Evolutionary conservation across 441 rosid species (phyloP).

Genomic region (Codiaeum variegatum): DNA sequence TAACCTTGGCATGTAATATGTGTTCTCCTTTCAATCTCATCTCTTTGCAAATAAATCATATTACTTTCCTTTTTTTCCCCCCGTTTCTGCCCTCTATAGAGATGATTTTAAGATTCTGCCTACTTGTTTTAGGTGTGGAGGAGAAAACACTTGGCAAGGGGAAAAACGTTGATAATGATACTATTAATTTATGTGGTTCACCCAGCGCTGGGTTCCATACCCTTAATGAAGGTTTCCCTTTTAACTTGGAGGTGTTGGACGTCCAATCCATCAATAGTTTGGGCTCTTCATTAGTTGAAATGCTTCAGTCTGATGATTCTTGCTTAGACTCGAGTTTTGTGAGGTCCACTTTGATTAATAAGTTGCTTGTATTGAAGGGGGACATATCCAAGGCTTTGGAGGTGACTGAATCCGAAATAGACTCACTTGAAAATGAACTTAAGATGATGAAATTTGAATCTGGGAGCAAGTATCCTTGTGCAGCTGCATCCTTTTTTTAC

Average conservation of each 20-base stretch:
- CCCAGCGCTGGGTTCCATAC: slow-evolving; percentile 56
- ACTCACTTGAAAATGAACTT: slow-evolving; percentile 73
- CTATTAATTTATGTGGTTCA: slow-evolving; percentile 56
- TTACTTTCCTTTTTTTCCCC: background rate
- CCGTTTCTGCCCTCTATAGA: too few relatives aligned
- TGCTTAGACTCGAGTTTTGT: slow-evolving; percentile 55
- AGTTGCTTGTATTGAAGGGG: slow-evolving; percentile 61
- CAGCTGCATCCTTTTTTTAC: slow-evolving; percentile 35
- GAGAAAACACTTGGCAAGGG: slow-evolving; percentile 63
- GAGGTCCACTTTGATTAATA: slow-evolving; percentile 52
- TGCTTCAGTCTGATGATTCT: slow-evolving; percentile 66
- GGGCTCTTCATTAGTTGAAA: slow-evolving; percentile 58
- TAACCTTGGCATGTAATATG: background rate
- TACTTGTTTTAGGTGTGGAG: slow-evolving; percentile 51
- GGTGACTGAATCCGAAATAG: slow-evolving; percentile 84
- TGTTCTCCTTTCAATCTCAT: background rate
- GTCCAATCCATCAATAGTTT: slow-evolving; percentile 41
- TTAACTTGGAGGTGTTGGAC: slow-evolving; percentile 76
- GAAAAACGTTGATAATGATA: slow-evolving; percentile 41
- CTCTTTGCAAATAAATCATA: background rate
- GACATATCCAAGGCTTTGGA: slow-evolving; percentile 68
- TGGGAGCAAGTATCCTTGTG: slow-evolving; percentile 31
- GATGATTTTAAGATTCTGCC: slow-evolving; percentile 1
- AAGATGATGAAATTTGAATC: slow-evolving; percentile 44
- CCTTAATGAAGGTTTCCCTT: slow-evolving; percentile 45